A percentile compares a stretch with the other conserved stretches of the same genome.
phyloP scores from a whole-genome alignment of 192 early-diverging fungal genomes.

The Mortierella alpina region DNA sequence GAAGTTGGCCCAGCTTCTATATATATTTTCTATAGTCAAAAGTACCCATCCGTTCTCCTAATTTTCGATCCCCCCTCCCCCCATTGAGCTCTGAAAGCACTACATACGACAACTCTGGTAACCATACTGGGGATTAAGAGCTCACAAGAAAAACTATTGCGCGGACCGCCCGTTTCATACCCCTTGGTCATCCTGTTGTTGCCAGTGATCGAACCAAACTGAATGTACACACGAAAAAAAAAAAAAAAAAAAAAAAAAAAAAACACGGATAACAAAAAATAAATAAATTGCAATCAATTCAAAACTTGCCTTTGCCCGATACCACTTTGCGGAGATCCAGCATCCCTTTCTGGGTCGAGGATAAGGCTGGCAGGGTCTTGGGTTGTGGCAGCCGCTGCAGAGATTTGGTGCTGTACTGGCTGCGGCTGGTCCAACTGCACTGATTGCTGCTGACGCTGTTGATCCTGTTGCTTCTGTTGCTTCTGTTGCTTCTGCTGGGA shows the following conservation, averaged over 20 bases:
- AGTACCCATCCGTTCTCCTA: too few relatives aligned
- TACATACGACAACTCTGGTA: conserved; percentile 1
- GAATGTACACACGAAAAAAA: background rate
- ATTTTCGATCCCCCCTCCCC: too few relatives aligned
- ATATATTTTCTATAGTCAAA: background rate
- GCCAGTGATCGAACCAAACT: too few relatives aligned
- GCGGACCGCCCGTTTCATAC: too few relatives aligned
- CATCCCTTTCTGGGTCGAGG: background rate
- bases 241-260: conserved; percentile 1
- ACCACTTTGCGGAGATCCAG: background rate
- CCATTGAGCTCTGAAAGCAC: background rate
- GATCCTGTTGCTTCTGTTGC: background rate
- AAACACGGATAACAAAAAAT: background rate
- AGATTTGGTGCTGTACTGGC: background rate
- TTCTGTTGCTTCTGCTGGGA: background rate
- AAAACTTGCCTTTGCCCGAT: conserved; percentile 6
- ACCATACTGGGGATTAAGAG: background rate
- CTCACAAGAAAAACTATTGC: background rate
- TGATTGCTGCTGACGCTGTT: background rate
- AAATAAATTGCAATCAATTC: background rate
- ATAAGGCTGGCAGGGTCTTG: background rate
- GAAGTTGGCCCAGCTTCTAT: conserved; percentile 1
- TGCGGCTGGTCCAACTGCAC: background rate
- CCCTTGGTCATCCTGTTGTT: too few relatives aligned
- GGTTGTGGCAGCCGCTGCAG: conserved; percentile 2